Evolutionary conservation across 1,284 basidiomycete genomes (phyloP).

Genomic region (Fomitiporia mediterranea): DNA sequence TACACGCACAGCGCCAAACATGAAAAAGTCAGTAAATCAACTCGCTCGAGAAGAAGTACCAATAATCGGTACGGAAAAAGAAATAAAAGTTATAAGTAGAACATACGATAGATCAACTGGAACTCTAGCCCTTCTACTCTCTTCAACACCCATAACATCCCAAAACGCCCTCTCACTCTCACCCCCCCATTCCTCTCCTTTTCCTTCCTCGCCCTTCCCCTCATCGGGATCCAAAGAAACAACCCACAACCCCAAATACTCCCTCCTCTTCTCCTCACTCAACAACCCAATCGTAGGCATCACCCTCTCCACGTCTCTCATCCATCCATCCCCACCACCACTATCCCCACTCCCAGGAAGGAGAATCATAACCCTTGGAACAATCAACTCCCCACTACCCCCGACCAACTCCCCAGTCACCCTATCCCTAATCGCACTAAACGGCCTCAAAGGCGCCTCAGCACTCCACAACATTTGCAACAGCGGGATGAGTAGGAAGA

Average conservation of each 20-base stretch:
- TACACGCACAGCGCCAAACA: background rate
- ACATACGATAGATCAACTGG: conserved; percentile 16
- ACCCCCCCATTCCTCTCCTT: conserved; percentile 9
- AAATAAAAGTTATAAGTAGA: background rate
- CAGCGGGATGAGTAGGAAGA: conserved; percentile 17
- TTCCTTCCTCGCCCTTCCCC: background rate
- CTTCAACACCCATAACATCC: conserved; percentile 2
- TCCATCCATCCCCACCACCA: too few relatives aligned
- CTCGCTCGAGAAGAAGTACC: too few relatives aligned
- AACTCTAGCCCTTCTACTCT: too few relatives aligned
- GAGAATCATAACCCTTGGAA: conserved; percentile 16
- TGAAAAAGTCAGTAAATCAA: background rate
- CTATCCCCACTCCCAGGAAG: too few relatives aligned
- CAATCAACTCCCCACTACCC: conserved; percentile 1
- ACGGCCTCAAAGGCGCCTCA: conserved; percentile 17
- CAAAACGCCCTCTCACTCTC: conserved; percentile 14
- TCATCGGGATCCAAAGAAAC: background rate
- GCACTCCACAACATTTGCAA: conserved; percentile 16
- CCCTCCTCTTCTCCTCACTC: conserved; percentile 2
- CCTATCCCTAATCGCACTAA: conserved; percentile 8
- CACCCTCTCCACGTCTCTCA: conserved; percentile 6
- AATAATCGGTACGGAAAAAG: too few relatives aligned
- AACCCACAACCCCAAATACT: background rate
- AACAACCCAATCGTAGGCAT: conserved; percentile 11
- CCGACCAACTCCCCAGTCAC: background rate